A percentile compares a stretch with the other conserved stretches of the same genome.
These are phyloP conservation scores for Macrolepiota dolichaula DNA, from an alignment of 768 basidiomycete genomes.

Conservation along the genomic window DNA sequence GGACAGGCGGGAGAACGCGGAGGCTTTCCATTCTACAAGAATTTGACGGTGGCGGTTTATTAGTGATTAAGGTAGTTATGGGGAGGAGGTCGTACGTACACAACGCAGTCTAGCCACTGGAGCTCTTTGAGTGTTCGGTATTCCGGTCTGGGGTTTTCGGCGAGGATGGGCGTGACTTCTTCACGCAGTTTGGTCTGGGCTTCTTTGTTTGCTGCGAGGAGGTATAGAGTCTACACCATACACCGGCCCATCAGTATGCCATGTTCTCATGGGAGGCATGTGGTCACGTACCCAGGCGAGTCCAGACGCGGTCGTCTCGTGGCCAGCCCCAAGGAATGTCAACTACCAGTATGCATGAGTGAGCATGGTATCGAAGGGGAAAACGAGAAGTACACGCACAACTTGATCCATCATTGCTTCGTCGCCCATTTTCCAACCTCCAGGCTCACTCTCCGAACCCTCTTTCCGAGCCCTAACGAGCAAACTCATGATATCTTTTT, in stretches of 20 bases:
- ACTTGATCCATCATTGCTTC: constrained; percentile 51
- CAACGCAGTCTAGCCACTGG: constrained; percentile 36
- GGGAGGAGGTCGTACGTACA: constrained; percentile 19
- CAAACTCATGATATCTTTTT: constrained; percentile 52
- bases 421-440: constrained; percentile 41
- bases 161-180: constrained; percentile 36
- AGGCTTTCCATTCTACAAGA: constrained; percentile 36
- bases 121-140: constrained; percentile 40
- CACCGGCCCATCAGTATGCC: not conserved
- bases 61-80: not conserved
- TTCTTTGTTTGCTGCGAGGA: constrained; percentile 40
- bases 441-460: constrained; percentile 28
- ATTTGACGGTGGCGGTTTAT: not conserved
- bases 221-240: constrained; percentile 33
- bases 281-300: constrained; percentile 34
- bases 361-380: not conserved
- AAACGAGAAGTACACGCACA: constrained; percentile 22
- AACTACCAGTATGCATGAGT: constrained; percentile 21
- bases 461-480: constrained; percentile 41
- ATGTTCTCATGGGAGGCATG: not conserved
- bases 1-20: constrained; percentile 40
- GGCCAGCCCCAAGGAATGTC: constrained; percentile 40
- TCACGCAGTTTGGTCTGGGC: constrained; percentile 41
- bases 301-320: constrained; percentile 37
- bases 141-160: constrained; percentile 30